A percentile compares a stretch with the other conserved stretches of the same genome.
Conservation (phyloP, 352 stramenopile genomes). For the Phytophthora agathidicida region DNA sequence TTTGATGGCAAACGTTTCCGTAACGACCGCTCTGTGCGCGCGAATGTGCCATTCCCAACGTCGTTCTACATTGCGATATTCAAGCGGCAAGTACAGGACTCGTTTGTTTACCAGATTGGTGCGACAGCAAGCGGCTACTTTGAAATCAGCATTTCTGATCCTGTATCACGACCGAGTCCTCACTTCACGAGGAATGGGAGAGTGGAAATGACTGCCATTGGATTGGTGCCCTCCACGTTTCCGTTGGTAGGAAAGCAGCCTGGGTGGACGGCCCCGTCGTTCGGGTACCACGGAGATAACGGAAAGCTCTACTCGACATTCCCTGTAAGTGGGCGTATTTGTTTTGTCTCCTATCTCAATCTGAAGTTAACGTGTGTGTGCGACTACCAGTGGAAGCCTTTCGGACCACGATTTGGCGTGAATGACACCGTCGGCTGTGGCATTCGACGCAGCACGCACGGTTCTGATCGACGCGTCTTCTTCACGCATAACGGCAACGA, state of each 20-base stretch:
- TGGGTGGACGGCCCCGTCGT: constrained; percentile 68
- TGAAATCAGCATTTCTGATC: constrained; percentile 62
- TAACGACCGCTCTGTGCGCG: constrained; percentile 71
- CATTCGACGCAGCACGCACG: constrained; percentile 41
- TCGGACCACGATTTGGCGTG: constrained; percentile 56
- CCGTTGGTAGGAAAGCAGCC: constrained; percentile 67
- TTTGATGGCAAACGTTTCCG: constrained; percentile 53
- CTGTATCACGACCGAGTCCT: constrained; percentile 17
- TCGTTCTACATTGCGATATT: constrained; percentile 65
- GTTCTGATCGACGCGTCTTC: constrained; percentile 49
- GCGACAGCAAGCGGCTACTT: constrained; percentile 73
- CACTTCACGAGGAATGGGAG: constrained; percentile 17
- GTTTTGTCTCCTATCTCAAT: too few relatives aligned
- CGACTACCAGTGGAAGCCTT: constrained; percentile 48
- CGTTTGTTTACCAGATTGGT: constrained; percentile 51
- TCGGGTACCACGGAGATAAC: constrained; percentile 83
- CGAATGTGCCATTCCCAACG: constrained; percentile 67
- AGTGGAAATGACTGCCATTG: constrained; percentile 65
- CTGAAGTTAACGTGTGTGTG: too few relatives aligned
- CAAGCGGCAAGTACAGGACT: constrained; percentile 21
- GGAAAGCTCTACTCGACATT: constrained; percentile 64
- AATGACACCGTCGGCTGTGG: constrained; percentile 77
- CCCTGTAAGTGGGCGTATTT: constrained; percentile 30
- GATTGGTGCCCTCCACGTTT: constrained; percentile 56
- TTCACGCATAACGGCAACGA: constrained; percentile 73